Evolutionary conservation across 768 basidiomycete species (phyloP), one percentile per base, ranked within the genome.

Genomic region (Cubamyces lactineus): DNA sequence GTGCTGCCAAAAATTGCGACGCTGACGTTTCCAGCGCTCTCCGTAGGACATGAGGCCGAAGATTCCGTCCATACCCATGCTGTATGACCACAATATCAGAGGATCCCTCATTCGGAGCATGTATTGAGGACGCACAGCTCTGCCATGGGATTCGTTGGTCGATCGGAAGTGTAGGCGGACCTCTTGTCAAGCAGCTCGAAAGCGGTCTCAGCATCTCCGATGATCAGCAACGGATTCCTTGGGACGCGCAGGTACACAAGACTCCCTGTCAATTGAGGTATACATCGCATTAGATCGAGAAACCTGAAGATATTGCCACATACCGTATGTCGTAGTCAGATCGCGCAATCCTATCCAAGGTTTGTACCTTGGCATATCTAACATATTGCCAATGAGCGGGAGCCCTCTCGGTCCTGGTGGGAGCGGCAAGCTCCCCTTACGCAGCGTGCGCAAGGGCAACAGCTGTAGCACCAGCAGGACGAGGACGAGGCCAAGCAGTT

Each of bases 111-210:
- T n/a, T n/a, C n/a, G 30, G 17, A 28, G 43, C n/a, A 15, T 9
- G 34, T n/a, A n/a, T n/a, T n/a, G n/a, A 16, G 40, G 0, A 64
- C 67, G 23, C 49, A 71, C 69, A 72, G 50, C 30, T 70, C 58
- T 11, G 54, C 40, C 62, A 70, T 57, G 19, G 49, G 30, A 4
- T 57, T 43, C 13, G 28, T n/a, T 9, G 58, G 65, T 9, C 71
- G 50, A 57, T 69, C 69, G 0, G 63, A 64, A 9, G 67, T 65
- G 43, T 50, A 65, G 11, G 62, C 39, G 1, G 67, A 70, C 9
- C 57, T 59, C 49, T 66, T 68, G 17, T 66, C 65, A n/a, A 68
- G 51, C 11, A 63, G 42, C 15, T 68, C 67, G 6, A 11, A 26
- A n/a, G 59, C 62, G 1, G 53, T 21, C 17, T 60, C n/a, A 0